Base-by-base conservation (phyloP, 139 green algal genomes). In the Coccomyxa sp. region DNA sequence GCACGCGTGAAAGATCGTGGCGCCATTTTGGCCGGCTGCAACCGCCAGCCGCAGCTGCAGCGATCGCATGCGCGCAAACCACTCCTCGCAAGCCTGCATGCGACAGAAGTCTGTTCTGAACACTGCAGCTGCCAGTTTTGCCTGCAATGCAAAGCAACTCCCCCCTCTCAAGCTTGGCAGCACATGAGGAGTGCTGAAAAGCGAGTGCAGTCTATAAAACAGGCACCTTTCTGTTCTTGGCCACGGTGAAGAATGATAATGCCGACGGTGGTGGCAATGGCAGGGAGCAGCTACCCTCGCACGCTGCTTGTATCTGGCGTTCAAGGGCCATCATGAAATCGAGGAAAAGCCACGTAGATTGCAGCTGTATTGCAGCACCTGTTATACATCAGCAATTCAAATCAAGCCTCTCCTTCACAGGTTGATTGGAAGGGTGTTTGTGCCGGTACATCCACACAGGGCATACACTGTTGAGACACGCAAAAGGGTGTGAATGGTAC, bases 21-120 rank as follows among this genome's bases (percentile, higher is more conserved):
- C 78, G 18, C 89, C 80, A 78, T 91, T 86, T 9, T 60, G 66
- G 9, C 80, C 86, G 71, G 81, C 75, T n/a, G 87, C 84, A 10
- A 83, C 76, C 45, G 87, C 87, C 3, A 87, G 81, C 17, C 83
- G 82, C 25, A 92, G 38, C 14, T 91, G 79, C 59, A 90, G 67
- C 59, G 88, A 79, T 0, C 90, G 85, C 59, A 89, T 66, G 12
- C 91, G 87, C 0, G 68, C 81, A 60, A 96, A 92, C 92, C 93
- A 96, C 32, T 94, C 90, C 16, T 91, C 86, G 82, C 93, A 96
- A n/a, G 94, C 90, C 88, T 94, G 85, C 1, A 82, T 87, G 31
- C 92, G 92, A 82, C 93, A 94, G 1, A 85, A 77, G 63, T 90
- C 76, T 13, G 85, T 85, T 14, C 63, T n/a, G n/a, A 38, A 14